Evolutionary conservation across 2,329 filamentous ascomycete species (phyloP).

Genomic region (Beauveria rudraprayagi): DNA sequence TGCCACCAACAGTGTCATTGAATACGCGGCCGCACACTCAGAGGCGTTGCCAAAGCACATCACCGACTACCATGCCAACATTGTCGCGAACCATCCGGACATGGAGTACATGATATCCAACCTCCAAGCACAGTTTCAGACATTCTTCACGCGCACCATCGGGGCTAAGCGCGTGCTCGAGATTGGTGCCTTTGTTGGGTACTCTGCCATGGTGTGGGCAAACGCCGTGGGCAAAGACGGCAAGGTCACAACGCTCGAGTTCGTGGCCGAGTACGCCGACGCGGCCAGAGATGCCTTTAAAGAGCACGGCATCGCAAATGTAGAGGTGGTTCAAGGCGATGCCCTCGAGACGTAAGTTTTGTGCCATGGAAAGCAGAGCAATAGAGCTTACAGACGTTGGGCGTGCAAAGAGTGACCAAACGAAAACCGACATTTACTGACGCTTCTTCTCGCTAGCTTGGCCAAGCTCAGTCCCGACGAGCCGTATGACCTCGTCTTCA

Average conservation of each 20-base stretch:
- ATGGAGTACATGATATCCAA: conserved; percentile 27
- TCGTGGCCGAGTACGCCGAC: conserved; percentile 33
- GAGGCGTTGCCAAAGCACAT: conserved; percentile 34
- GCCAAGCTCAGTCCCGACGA: conserved; percentile 25
- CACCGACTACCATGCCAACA: conserved; percentile 28
- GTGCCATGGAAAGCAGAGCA: too few relatives aligned
- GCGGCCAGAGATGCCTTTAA: conserved; percentile 31
- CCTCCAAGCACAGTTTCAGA: conserved; percentile 25
- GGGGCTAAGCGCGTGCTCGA: conserved; percentile 34
- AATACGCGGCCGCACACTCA: conserved; percentile 36
- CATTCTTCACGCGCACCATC: conserved; percentile 28
- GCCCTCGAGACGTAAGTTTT: conserved; percentile 36
- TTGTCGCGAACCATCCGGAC: conserved; percentile 16
- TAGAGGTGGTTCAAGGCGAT: conserved; percentile 39
- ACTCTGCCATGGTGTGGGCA: conserved; percentile 33
- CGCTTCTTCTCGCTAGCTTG: conserved; percentile 18
- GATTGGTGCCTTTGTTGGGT: conserved; percentile 34
- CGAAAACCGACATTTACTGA: background rate
- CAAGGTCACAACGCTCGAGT: conserved; percentile 37
- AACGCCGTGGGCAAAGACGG: conserved; percentile 31
- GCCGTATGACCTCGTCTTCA: conserved; percentile 46
- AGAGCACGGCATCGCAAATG: conserved; percentile 33
- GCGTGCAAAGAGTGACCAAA: too few relatives aligned
- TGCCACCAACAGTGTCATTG: conserved; percentile 32
- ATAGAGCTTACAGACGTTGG: background rate